These are phyloP conservation scores for Coccomyxa sp. DNA, from an alignment of 139 green algal species.

Conservation along the genomic window DNA sequence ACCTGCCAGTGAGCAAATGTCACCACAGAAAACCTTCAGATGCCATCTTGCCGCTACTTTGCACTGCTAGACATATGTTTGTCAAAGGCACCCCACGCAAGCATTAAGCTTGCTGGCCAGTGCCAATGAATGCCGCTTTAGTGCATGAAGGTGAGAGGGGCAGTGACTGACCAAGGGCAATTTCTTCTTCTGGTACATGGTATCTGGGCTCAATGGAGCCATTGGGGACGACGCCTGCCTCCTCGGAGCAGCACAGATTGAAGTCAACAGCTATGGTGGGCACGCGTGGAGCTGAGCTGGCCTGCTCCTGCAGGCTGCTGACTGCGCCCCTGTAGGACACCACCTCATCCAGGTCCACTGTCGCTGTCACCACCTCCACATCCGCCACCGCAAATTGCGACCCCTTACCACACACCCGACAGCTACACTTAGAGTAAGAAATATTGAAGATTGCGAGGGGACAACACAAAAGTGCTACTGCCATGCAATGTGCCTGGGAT, in stretches of 20 bases:
- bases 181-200: slow-evolving; percentile 83
- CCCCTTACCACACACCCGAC: slow-evolving; percentile 30
- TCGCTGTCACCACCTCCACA: slow-evolving; percentile 82
- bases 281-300: slow-evolving; percentile 26
- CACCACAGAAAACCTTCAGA: not conserved
- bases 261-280: slow-evolving; percentile 53
- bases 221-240: slow-evolving; percentile 23
- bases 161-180: slow-evolving; percentile 56
- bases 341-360: slow-evolving; percentile 91
- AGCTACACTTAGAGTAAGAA: not conserved
- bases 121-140: no score
- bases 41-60: not conserved
- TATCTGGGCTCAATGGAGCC: slow-evolving; percentile 13
- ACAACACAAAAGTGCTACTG: not conserved
- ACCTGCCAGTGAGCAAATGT: slow-evolving; percentile 23
- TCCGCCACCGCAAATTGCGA: slow-evolving; percentile 69
- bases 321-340: slow-evolving; percentile 66
- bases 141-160: no score
- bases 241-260: slow-evolving; percentile 25
- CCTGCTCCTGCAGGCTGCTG: slow-evolving; percentile 74
- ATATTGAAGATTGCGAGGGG: not conserved
- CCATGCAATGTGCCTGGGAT: not conserved
- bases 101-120: no score
- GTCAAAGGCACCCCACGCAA: no score
- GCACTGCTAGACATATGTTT: no score